A percentile compares a stretch with the other conserved stretches of the same genome.
These are phyloP conservation scores for Dendrothele bispora DNA, from an alignment of 768 basidiomycete species.

Conservation along the genomic window DNA sequence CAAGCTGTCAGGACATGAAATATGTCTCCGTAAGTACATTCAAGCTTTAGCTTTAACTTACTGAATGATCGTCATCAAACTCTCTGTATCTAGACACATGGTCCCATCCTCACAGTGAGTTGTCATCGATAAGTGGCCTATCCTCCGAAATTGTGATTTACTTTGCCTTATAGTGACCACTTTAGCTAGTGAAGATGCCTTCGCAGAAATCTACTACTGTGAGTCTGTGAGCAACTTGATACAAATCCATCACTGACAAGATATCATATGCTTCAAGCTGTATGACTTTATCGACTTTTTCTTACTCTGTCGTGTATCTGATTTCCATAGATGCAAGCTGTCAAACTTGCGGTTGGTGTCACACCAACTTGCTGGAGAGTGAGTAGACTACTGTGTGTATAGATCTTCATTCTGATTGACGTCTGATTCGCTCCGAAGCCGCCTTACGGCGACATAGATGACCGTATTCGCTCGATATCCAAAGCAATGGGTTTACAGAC, in stretches of 20 bases:
- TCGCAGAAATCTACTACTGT: constrained; percentile 81
- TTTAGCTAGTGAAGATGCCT: constrained; percentile 61
- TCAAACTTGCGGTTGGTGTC: constrained; percentile 54
- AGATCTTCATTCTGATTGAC: not conserved
- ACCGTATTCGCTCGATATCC: constrained; percentile 73
- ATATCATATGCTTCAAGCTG: not conserved
- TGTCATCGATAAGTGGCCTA: not conserved
- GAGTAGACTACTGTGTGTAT: too few relatives aligned
- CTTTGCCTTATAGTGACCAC: constrained; percentile 46
- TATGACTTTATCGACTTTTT: not conserved
- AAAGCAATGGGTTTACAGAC: constrained; percentile 66
- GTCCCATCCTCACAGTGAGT: constrained; percentile 57
- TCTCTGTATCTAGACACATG: constrained; percentile 40
- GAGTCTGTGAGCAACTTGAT: constrained; percentile 15
- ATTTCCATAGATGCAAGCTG: constrained; percentile 40
- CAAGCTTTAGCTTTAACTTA: not conserved
- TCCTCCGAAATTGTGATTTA: not conserved
- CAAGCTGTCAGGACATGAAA: constrained; percentile 45
- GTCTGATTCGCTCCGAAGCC: constrained; percentile 34
- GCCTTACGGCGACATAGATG: constrained; percentile 70
- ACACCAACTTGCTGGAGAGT: constrained; percentile 66
- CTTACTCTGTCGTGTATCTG: too few relatives aligned
- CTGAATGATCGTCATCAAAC: constrained; percentile 2
- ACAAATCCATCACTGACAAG: not conserved
- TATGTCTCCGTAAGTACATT: constrained; percentile 54